A percentile compares a stretch with the other conserved stretches of the same genome.
phyloP scores from a whole-genome alignment of 352 stramenopile genomes.

The Globisporangium megalacanthum region DNA sequence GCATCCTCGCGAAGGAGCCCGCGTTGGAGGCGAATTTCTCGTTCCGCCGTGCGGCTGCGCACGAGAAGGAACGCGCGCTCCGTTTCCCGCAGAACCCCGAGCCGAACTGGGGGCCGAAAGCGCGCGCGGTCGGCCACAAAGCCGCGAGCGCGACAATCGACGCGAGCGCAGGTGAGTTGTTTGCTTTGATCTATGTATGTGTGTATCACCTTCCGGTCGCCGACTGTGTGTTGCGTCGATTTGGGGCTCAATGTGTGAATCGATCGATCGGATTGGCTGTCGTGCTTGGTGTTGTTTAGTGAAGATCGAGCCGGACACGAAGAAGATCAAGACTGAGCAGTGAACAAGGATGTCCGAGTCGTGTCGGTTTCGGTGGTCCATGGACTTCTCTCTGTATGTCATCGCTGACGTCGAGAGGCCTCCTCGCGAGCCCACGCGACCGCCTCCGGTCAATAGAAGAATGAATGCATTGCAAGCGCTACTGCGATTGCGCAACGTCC shows the following conservation, averaged over 20 bases:
- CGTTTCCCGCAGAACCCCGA: constrained; percentile 95
- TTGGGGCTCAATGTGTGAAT: constrained; percentile 2
- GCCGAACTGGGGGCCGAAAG: constrained; percentile 96
- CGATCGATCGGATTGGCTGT: background rate
- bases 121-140: constrained; percentile 75
- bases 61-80: constrained; percentile 88
- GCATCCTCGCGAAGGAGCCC: constrained; percentile 85
- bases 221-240: constrained; percentile 10
- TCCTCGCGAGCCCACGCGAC: background rate
- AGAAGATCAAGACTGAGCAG: constrained; percentile 71
- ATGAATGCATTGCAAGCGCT: constrained; percentile 18
- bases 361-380: background rate
- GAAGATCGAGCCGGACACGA: constrained; percentile 53
- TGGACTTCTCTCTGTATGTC: background rate
- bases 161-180: constrained; percentile 18
- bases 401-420: background rate
- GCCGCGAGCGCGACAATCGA: constrained; percentile 19
- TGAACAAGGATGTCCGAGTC: constrained; percentile 15
- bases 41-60: constrained; percentile 41
- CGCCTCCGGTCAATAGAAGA: constrained; percentile 18
- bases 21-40: constrained; percentile 84
- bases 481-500: constrained; percentile 16
- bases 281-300: constrained; percentile 20
- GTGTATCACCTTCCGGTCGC: no score
- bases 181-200: no score